phyloP scores from a whole-genome alignment of 768 basidiomycete species.

The Pisolithus tinctorius region DNA sequence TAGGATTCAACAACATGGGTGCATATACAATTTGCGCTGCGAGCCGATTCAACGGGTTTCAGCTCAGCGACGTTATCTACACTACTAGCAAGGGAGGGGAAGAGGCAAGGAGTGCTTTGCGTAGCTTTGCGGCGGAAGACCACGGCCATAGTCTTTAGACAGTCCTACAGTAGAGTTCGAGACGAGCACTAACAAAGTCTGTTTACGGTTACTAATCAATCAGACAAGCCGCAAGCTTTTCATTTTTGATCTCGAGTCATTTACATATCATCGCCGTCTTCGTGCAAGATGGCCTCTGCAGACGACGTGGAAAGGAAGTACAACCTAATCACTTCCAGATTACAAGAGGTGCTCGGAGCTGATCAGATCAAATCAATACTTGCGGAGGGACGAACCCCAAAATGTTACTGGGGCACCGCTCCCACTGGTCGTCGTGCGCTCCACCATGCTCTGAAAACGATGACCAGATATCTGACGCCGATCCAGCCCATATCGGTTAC shows the following conservation, averaged over 20 bases:
- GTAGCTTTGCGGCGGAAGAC: constrained; percentile 40
- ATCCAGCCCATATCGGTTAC: constrained; percentile 90
- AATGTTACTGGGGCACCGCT: constrained; percentile 93
- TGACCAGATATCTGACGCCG: not conserved
- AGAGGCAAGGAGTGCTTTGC: constrained; percentile 49
- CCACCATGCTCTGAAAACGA: not conserved
- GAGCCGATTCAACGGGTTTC: constrained; percentile 91
- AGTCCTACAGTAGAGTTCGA: not conserved
- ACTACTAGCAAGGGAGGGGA: constrained; percentile 55
- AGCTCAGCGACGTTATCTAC: constrained; percentile 73
- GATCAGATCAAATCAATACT: constrained; percentile 79
- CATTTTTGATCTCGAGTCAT: too few relatives aligned
- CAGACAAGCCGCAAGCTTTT: too few relatives aligned
- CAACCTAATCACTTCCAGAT: constrained; percentile 75
- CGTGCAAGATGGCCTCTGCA: constrained; percentile 25
- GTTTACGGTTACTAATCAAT: too few relatives aligned
- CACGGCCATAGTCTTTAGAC: constrained; percentile 21
- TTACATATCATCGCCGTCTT: not conserved
- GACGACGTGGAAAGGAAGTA: constrained; percentile 43
- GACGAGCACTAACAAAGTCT: too few relatives aligned
- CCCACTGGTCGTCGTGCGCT: constrained; percentile 88
- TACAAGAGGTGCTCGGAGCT: constrained; percentile 85
- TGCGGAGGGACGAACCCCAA: constrained; percentile 66
- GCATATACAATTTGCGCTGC: constrained; percentile 98
- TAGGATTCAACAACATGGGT: constrained; percentile 97